phyloP scores from a whole-genome alignment of 495 filamentous ascomycete genomes.

The Jackrogersella minutella region DNA sequence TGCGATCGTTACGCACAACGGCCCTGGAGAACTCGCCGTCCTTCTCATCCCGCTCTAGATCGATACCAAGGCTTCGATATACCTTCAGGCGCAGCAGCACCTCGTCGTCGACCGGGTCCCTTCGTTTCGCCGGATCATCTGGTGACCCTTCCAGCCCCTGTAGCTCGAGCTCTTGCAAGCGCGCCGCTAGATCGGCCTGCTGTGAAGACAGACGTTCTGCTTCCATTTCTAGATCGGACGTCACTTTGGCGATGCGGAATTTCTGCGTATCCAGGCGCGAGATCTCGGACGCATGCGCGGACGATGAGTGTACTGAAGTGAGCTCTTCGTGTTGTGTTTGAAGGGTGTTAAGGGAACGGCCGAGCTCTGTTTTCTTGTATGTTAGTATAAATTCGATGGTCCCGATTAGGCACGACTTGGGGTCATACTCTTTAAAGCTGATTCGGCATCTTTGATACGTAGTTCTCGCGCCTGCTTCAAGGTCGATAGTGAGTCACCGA shows the following conservation, averaged over 20 bases:
- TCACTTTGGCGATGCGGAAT: conserved; percentile 90
- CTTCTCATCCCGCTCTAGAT: conserved; percentile 78
- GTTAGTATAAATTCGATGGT: conserved; percentile 4
- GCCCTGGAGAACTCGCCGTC: conserved; percentile 86
- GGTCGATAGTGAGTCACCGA: conserved; percentile 80
- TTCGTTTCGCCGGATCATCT: conserved; percentile 38
- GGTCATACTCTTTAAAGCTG: conserved; percentile 66
- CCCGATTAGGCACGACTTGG: not conserved
- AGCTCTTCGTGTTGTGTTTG: conserved; percentile 75
- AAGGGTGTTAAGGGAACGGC: conserved; percentile 73
- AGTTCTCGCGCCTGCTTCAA: conserved; percentile 80
- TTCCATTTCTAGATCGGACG: conserved; percentile 88
- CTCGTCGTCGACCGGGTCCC: conserved; percentile 58
- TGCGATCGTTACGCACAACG: conserved; percentile 83
- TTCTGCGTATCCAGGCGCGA: conserved; percentile 90
- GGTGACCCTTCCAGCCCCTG: conserved; percentile 75
- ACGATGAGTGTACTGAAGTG: conserved; percentile 71
- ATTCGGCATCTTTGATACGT: conserved; percentile 75
- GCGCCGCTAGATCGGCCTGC: conserved; percentile 74
- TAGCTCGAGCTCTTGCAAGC: conserved; percentile 81
- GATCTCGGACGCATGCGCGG: conserved; percentile 80
- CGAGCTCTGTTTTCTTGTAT: conserved; percentile 59
- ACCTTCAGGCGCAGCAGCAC: conserved; percentile 81
- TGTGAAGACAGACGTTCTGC: conserved; percentile 86
- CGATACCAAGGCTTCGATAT: conserved; percentile 89